phyloP scores from a whole-genome alignment of 2,329 filamentous ascomycete species.

The Alternaria sp. region DNA sequence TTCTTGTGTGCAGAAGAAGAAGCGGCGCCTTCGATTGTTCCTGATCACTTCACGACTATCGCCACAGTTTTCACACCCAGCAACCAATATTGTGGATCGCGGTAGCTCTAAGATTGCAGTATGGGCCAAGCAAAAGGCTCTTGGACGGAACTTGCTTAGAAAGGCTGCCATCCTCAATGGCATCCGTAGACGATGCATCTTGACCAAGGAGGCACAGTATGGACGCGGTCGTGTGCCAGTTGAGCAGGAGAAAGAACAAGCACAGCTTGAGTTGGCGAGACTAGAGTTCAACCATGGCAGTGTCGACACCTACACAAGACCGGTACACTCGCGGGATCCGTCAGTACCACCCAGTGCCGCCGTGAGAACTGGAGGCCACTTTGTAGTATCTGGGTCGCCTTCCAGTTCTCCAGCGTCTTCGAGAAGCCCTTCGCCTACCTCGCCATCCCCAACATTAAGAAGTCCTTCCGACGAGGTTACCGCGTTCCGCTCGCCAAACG shows the following conservation, averaged over 20 bases:
- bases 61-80: conserved; percentile 70
- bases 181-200: conserved; percentile 53
- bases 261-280: conserved; percentile 40
- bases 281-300: conserved; percentile 40
- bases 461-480: conserved; percentile 2
- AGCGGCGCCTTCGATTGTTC: conserved; percentile 66
- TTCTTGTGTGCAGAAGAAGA: conserved; percentile 64
- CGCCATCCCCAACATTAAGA: conserved; percentile 13
- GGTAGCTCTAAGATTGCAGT: conserved; percentile 58
- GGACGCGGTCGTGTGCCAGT: conserved; percentile 26
- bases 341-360: conserved; percentile 22
- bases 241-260: conserved; percentile 40
- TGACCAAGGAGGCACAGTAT: conserved; percentile 24
- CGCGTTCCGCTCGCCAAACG: conserved; percentile 39
- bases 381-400: conserved; percentile 23
- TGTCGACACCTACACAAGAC: conserved; percentile 40
- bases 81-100: conserved; percentile 72
- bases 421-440: conserved; percentile 28
- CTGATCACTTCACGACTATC: conserved; percentile 75
- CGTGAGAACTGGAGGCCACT: conserved; percentile 18
- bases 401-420: conserved; percentile 22
- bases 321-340: conserved; percentile 21
- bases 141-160: conserved; percentile 61
- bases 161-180: conserved; percentile 72
- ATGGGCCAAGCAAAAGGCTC: conserved; percentile 56